Percentiles rank a stretch among this genome's conserved stretches.
phyloP scores from a whole-genome alignment of 2,329 filamentous ascomycete genomes.

The Diaporthe sp. region DNA sequence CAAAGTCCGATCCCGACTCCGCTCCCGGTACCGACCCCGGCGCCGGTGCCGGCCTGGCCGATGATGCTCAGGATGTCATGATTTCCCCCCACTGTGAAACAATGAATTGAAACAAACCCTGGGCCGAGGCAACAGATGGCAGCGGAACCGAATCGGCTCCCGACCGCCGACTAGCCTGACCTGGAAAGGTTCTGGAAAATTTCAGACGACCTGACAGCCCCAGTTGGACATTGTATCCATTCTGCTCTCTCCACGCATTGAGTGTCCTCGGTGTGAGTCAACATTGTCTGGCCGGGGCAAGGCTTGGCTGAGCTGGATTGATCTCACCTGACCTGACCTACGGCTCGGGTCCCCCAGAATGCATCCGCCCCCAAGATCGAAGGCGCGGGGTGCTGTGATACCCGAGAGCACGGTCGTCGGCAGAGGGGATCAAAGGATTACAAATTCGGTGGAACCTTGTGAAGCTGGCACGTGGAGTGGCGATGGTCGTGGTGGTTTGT shows the following conservation, averaged over 20 bases:
- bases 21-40: neutral
- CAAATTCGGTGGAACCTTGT: slow-evolving; percentile 14
- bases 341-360: neutral
- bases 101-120: neutral
- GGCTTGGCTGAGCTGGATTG: neutral
- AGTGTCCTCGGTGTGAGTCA: neutral
- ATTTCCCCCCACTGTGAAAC: neutral
- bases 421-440: neutral
- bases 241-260: neutral
- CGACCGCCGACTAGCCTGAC: neutral
- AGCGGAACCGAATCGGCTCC: neutral
- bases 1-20: neutral
- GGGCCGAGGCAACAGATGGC: neutral
- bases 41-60: slow-evolving; percentile 3
- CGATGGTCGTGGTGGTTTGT: neutral
- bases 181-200: slow-evolving; percentile 16
- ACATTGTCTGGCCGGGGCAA: neutral
- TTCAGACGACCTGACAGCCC: neutral
- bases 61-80: neutral
- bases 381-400: slow-evolving; percentile 2
- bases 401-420: slow-evolving; percentile 13
- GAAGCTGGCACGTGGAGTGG: neutral
- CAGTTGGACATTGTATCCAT: neutral
- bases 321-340: slow-evolving; percentile 8
- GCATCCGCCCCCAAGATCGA: neutral